Percentiles rank a stretch among this genome's conserved stretches.
Conservation (phyloP, 2,329 filamentous ascomycete genomes). For the Neonectria neomacrospora region DNA sequence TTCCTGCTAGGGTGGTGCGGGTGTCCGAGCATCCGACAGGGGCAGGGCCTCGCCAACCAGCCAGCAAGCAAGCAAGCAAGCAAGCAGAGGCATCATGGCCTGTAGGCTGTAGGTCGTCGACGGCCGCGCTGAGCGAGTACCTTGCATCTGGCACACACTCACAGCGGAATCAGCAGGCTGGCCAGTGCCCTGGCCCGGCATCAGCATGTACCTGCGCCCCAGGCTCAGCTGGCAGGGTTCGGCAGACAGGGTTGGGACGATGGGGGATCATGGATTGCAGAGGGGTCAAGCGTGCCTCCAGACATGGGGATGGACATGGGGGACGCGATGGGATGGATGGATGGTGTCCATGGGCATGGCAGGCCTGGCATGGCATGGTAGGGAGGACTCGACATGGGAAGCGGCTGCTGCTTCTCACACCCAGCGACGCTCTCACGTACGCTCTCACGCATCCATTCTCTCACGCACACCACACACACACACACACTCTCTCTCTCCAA, state of each 20-base stretch:
- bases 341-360: neutral
- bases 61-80: neutral
- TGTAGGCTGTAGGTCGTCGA: slow-evolving; percentile 1
- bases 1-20: slow-evolving; percentile 38
- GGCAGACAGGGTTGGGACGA: slow-evolving; percentile 27
- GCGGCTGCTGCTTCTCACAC: slow-evolving; percentile 10
- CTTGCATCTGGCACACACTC: slow-evolving; percentile 37
- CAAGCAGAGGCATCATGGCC: slow-evolving; percentile 12
- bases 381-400: neutral
- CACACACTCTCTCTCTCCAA: neutral
- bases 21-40: slow-evolving; percentile 33
- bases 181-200: slow-evolving; percentile 28
- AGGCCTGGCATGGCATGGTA: neutral
- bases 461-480: slow-evolving; percentile 3
- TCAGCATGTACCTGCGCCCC: slow-evolving; percentile 43
- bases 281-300: neutral
- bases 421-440: slow-evolving; percentile 10
- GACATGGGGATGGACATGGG: neutral
- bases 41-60: slow-evolving; percentile 3
- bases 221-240: slow-evolving; percentile 48
- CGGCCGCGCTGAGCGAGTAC: slow-evolving; percentile 29
- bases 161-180: slow-evolving; percentile 18
- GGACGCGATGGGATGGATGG: slow-evolving; percentile 6
- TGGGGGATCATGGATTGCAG: neutral
- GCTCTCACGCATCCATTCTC: slow-evolving; percentile 13